Evolutionary conservation across 139 green algal species (phyloP).

Genomic region (Chlamydomonas incerta): DNA sequence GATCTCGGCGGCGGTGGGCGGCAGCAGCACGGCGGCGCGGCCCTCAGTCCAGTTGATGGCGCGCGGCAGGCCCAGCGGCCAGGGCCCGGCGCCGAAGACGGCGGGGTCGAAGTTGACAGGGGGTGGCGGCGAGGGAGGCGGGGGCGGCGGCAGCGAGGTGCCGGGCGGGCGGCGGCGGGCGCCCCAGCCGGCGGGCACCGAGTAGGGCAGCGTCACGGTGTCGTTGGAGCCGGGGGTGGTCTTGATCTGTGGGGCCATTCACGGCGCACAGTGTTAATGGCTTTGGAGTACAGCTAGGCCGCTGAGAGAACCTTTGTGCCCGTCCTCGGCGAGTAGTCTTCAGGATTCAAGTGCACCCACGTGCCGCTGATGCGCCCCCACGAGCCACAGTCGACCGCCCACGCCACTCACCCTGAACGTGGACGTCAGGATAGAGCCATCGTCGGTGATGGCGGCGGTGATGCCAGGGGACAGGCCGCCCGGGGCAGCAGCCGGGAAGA

Average conservation of each 20-base stretch:
- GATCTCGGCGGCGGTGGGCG: not conserved
- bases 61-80: not conserved
- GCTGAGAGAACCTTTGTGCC: too few relatives aligned
- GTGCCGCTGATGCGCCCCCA: not conserved
- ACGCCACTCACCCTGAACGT: not conserved
- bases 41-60: not conserved
- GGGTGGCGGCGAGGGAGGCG: not conserved
- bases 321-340: too few relatives aligned
- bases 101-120: not conserved
- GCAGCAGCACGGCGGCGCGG: not conserved
- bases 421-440: not conserved
- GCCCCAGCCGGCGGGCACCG: not conserved
- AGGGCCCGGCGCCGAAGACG: not conserved
- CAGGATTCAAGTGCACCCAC: too few relatives aligned
- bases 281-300: too few relatives aligned
- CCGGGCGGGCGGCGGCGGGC: not conserved
- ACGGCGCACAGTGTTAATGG: too few relatives aligned
- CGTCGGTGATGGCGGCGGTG: not conserved
- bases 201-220: not conserved
- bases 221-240: not conserved
- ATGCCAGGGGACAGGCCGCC: conserved; percentile 2
- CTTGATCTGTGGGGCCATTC: not conserved
- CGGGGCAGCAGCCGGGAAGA: not conserved
- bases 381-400: not conserved
- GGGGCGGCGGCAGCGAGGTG: not conserved